A percentile compares a stretch with the other conserved stretches of the same genome.
These are phyloP conservation scores for Botrytis porri DNA, from an alignment of 2,329 filamentous ascomycete species.

Conservation along the genomic window DNA sequence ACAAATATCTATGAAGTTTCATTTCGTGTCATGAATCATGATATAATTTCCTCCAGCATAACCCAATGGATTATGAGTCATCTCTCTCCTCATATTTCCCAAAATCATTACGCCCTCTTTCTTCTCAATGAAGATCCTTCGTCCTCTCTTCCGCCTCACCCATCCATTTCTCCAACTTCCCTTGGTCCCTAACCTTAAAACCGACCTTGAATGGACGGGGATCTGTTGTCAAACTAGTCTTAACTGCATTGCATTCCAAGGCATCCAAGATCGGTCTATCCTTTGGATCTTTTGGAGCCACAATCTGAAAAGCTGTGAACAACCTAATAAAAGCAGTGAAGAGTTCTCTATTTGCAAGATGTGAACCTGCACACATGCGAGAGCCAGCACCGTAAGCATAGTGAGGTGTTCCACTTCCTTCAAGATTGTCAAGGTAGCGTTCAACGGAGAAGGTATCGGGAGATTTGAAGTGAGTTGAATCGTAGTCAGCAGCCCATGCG, in stretches of 20 bases:
- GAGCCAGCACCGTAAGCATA: slow-evolving; percentile 62
- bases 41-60: neutral
- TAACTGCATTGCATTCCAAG: slow-evolving; percentile 54
- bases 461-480: slow-evolving; percentile 63
- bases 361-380: slow-evolving; percentile 61
- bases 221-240: slow-evolving; percentile 58
- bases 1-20: neutral
- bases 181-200: slow-evolving; percentile 48
- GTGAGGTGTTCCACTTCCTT: slow-evolving; percentile 55
- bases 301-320: slow-evolving; percentile 56
- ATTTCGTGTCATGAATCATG: neutral
- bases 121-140: slow-evolving; percentile 19
- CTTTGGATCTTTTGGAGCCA: slow-evolving; percentile 44
- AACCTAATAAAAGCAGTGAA: slow-evolving; percentile 59
- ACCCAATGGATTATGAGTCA: too few species aligned
- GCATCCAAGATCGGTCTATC: slow-evolving; percentile 55
- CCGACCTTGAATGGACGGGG: slow-evolving; percentile 62
- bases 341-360: slow-evolving; percentile 61
- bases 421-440: slow-evolving; percentile 57
- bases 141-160: slow-evolving; percentile 41
- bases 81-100: neutral
- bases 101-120: neutral
- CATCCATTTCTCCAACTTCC: slow-evolving; percentile 51
- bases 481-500: slow-evolving; percentile 72
- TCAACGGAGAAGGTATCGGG: slow-evolving; percentile 66